Conservation (phyloP, 129 eudicot genomes). For the Flaveria brownii region DNA sequence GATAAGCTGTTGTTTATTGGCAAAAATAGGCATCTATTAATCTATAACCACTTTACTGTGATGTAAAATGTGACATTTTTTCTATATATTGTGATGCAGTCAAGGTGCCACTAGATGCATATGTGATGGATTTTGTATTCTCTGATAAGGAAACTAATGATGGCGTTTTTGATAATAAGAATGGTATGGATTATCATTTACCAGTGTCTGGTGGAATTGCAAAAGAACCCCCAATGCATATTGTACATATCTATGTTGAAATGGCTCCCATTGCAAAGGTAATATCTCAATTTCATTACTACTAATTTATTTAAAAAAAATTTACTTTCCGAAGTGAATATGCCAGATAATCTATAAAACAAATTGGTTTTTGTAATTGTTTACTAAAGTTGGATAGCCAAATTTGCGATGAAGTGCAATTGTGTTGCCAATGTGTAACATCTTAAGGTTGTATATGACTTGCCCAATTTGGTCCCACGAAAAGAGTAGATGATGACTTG, state of each 20-base stretch:
- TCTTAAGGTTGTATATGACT: no score
- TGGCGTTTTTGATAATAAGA: slow-evolving; percentile 86
- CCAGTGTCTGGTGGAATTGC: slow-evolving; percentile 86
- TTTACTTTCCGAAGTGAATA: background rate
- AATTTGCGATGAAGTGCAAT: no score
- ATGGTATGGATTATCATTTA: slow-evolving; percentile 90
- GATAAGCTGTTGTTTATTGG: slow-evolving; percentile 45
- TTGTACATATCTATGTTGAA: slow-evolving; percentile 94
- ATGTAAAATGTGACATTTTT: slow-evolving; percentile 9
- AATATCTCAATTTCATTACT: slow-evolving; percentile 7
- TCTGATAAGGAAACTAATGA: slow-evolving; percentile 89
- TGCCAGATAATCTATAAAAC: background rate
- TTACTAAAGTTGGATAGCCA: background rate
- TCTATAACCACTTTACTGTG: background rate
- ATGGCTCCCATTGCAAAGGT: slow-evolving; percentile 99
- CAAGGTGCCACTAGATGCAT: slow-evolving; percentile 97
- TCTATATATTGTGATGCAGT: slow-evolving; percentile 47
- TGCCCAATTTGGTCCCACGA: no score
- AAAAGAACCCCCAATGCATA: slow-evolving; percentile 95
- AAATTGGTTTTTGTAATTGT: background rate
- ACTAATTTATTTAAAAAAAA: background rate
- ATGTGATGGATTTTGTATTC: slow-evolving; percentile 94
- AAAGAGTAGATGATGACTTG: background rate
- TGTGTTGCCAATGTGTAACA: background rate
- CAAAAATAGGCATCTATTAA: background rate